These are phyloP conservation scores for Micractinium conductrix DNA, from an alignment of 139 green algal species.

Conservation along the genomic window DNA sequence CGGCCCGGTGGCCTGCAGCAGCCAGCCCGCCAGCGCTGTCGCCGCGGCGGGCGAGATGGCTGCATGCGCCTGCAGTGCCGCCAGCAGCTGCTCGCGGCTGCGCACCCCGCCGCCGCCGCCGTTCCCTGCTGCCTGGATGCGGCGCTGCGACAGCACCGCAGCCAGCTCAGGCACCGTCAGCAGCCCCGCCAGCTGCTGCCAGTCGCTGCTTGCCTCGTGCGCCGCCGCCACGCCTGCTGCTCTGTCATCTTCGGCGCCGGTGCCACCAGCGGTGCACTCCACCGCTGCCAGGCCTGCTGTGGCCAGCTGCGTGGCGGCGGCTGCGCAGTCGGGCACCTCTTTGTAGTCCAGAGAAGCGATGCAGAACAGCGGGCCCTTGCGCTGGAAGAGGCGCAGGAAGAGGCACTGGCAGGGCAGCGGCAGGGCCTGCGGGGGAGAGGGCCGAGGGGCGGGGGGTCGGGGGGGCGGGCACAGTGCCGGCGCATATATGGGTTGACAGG, in stretches of 20 bases:
- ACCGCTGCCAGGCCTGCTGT: slow-evolving; percentile 28
- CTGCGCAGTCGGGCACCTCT: slow-evolving; percentile 59
- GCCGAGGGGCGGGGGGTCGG: too few relatives aligned
- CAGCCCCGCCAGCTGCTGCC: slow-evolving; percentile 21
- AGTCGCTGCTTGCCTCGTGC: background rate
- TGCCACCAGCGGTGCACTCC: background rate
- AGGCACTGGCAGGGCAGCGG: slow-evolving; percentile 44
- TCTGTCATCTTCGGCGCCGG: background rate
- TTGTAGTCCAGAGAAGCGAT: slow-evolving; percentile 54
- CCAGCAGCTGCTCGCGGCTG: slow-evolving; percentile 14
- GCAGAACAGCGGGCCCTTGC: slow-evolving; percentile 62
- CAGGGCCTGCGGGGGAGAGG: slow-evolving; percentile 35
- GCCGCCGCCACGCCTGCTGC: background rate
- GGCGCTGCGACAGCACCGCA: slow-evolving; percentile 7
- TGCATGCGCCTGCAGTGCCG: background rate
- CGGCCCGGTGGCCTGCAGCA: slow-evolving; percentile 16
- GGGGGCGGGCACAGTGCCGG: background rate
- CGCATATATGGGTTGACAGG: background rate
- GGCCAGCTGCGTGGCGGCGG: background rate
- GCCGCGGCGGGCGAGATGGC: background rate
- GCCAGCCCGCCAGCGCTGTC: background rate
- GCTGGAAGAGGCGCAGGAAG: slow-evolving; percentile 68
- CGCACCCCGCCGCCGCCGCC: slow-evolving; percentile 16
- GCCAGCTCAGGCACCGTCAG: slow-evolving; percentile 51
- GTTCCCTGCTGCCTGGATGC: background rate